Conservation (phyloP, 768 basidiomycete species). For the Cytidiella melzeri region DNA sequence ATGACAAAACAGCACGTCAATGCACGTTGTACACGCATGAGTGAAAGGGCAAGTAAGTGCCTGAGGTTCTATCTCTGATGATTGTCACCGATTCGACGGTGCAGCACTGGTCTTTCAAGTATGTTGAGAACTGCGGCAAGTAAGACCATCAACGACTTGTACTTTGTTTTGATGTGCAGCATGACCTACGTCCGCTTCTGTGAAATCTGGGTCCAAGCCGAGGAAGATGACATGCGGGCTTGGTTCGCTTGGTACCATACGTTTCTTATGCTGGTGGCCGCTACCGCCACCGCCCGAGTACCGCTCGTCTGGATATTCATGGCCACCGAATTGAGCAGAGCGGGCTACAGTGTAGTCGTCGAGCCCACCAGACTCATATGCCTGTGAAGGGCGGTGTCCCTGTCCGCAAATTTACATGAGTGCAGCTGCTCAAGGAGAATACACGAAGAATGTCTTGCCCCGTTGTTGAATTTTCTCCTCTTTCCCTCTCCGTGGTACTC, state of each 20-base stretch:
- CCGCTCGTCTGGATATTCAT: constrained; percentile 49
- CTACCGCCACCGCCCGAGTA: constrained; percentile 14
- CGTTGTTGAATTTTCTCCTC: constrained; percentile 73
- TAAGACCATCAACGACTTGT: constrained; percentile 19
- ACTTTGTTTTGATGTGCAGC: constrained; percentile 24
- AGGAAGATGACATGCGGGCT: constrained; percentile 94
- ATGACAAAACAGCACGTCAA: constrained; percentile 61
- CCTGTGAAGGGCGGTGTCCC: constrained; percentile 45
- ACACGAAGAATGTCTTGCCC: constrained; percentile 38
- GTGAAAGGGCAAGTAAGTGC: constrained; percentile 88
- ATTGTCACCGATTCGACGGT: constrained; percentile 86
- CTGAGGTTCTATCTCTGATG: constrained; percentile 94
- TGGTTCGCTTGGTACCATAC: constrained; percentile 76
- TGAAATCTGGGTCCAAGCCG: constrained; percentile 87
- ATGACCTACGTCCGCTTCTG: constrained; percentile 84
- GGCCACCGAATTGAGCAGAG: constrained; percentile 25
- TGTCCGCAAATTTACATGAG: constrained; percentile 19
- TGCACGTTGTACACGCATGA: constrained; percentile 51
- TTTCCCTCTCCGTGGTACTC: constrained; percentile 67
- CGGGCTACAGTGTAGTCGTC: constrained; percentile 27
- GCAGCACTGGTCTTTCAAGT: constrained; percentile 66
- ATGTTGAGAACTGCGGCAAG: constrained; percentile 66
- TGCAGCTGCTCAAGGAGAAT: not conserved
- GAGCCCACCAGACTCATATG: constrained; percentile 39
- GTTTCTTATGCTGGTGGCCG: constrained; percentile 50